Percentiles rank a stretch among this genome's conserved stretches.
Conservation (phyloP, 1,284 basidiomycete species). For the Heliocybe sulcata region DNA sequence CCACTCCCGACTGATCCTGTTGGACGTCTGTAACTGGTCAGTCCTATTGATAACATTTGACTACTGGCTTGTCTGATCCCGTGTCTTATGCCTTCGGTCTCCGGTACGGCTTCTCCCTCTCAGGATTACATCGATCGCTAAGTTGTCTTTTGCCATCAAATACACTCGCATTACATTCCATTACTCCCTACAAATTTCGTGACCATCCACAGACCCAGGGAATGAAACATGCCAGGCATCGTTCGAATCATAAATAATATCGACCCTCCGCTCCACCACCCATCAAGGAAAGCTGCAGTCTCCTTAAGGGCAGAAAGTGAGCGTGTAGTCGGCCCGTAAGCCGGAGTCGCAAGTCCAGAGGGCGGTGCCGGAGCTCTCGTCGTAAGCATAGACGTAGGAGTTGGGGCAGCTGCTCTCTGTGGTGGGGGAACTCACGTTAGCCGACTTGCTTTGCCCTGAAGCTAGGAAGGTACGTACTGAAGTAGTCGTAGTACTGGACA, state of each 20-base stretch:
- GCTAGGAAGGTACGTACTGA: too few species aligned
- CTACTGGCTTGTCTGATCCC: too few species aligned
- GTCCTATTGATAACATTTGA: neutral
- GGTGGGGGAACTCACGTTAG: too few species aligned
- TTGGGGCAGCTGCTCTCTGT: conserved; percentile 41
- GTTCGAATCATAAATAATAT: neutral
- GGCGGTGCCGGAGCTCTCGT: conserved; percentile 44
- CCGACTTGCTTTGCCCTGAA: too few species aligned
- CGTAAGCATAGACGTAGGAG: conserved; percentile 51
- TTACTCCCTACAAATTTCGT: neutral
- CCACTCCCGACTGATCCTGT: conserved; percentile 14
- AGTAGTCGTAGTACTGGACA: too few species aligned
- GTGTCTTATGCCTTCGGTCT: too few species aligned
- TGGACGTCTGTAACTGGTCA: neutral
- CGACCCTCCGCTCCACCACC: neutral
- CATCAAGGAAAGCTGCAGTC: neutral
- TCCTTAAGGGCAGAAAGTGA: conserved; percentile 11
- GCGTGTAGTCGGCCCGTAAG: conserved; percentile 5
- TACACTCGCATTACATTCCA: too few species aligned
- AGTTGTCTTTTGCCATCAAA: too few species aligned
- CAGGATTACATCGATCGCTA: too few species aligned
- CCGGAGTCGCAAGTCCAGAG: conserved; percentile 37
- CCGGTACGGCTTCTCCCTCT: too few species aligned
- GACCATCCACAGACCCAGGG: neutral
- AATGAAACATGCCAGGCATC: neutral